Conservation (phyloP, 2,329 filamentous ascomycete genomes). For the Clarireedia paspali region DNA sequence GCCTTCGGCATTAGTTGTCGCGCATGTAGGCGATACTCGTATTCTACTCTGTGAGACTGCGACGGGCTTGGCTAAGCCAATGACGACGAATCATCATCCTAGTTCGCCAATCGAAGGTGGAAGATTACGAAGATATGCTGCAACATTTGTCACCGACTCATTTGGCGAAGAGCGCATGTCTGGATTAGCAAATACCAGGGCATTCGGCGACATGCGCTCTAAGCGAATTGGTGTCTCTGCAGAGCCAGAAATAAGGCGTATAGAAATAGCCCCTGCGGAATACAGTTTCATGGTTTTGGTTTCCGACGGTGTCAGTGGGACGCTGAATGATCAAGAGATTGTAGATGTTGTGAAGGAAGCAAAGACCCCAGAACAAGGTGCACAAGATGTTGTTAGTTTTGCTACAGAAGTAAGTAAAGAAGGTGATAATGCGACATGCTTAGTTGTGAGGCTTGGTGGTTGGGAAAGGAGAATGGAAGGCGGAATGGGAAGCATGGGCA, state of each 20-base stretch:
- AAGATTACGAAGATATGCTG: slow-evolving; percentile 76
- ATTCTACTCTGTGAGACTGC: slow-evolving; percentile 82
- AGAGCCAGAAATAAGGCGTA: slow-evolving; percentile 77
- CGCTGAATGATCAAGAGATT: slow-evolving; percentile 85
- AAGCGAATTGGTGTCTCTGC: slow-evolving; percentile 93
- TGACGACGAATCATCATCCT: slow-evolving; percentile 90
- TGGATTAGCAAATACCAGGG: slow-evolving; percentile 85
- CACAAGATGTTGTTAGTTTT: slow-evolving; percentile 72
- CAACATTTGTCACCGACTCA: slow-evolving; percentile 85
- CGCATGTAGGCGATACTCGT: slow-evolving; percentile 89
- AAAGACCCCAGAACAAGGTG: slow-evolving; percentile 79
- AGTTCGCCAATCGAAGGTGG: slow-evolving; percentile 77
- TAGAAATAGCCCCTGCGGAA: slow-evolving; percentile 75
- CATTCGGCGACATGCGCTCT: slow-evolving; percentile 86
- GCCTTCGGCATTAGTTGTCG: slow-evolving; percentile 74
- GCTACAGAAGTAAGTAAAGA: slow-evolving; percentile 66
- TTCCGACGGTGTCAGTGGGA: slow-evolving; percentile 82
- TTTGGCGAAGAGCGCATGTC: slow-evolving; percentile 96
- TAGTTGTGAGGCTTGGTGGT: slow-evolving; percentile 59
- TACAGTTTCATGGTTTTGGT: slow-evolving; percentile 86
- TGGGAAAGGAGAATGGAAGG: slow-evolving; percentile 74
- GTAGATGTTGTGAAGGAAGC: slow-evolving; percentile 95
- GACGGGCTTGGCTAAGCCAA: slow-evolving; percentile 69
- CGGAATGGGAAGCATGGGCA: slow-evolving; percentile 80
- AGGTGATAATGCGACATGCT: slow-evolving; percentile 62